These are phyloP conservation scores for Cucurbita ficifolia DNA, from an alignment of 306 rosid species.

Conservation along the genomic window DNA sequence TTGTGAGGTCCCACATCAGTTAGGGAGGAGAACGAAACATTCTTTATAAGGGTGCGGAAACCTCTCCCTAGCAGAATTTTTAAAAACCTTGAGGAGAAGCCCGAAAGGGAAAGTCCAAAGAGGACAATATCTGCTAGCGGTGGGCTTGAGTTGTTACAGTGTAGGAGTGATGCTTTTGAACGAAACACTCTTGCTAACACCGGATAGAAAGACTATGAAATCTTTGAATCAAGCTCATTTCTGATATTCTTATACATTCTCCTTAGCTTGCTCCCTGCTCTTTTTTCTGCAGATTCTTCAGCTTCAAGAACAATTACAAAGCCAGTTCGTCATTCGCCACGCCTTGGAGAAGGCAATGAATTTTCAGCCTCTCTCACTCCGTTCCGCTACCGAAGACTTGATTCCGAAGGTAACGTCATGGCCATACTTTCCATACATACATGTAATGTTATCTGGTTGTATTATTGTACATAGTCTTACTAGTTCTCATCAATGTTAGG, in stretches of 20 bases:
- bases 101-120: no score
- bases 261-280: conserved; percentile 12
- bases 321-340: conserved; percentile 44
- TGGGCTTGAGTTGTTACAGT: no score
- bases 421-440: background rate
- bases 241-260: background rate
- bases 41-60: no score
- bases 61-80: no score
- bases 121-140: no score
- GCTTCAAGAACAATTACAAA: conserved; percentile 60
- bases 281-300: conserved; percentile 37
- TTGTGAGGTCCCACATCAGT: no score
- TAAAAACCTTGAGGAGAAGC: no score
- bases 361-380: conserved; percentile 39
- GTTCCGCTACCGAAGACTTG: conserved; percentile 26
- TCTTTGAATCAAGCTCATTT: background rate
- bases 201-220: background rate
- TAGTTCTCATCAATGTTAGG: conserved; percentile 24
- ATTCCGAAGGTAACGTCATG: conserved; percentile 48
- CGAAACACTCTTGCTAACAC: background rate
- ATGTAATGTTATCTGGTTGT: background rate
- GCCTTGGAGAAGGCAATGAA: conserved; percentile 54
- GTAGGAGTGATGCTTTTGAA: background rate
- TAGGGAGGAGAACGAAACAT: no score
- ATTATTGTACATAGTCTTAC: conserved; percentile 3